Base-by-base conservation (phyloP, 257 asterid genomes). In the Sherardia arvensis region DNA sequence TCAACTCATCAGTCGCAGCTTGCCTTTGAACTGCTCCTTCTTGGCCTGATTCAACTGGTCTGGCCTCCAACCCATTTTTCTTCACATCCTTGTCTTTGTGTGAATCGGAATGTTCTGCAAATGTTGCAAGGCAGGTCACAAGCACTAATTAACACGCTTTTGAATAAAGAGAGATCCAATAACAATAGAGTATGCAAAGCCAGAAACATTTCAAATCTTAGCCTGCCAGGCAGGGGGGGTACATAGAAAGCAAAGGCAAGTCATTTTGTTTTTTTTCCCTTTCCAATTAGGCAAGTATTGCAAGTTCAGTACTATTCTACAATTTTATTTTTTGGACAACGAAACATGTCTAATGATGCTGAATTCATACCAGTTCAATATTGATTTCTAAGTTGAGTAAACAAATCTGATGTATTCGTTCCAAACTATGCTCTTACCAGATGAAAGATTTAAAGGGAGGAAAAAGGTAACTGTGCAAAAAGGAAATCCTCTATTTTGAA, bases 1-100 rank as follows among this genome's bases (percentile, higher is more conserved):
- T 92, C 73, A 92, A 70, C 73, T 92, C 89, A 64, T 92, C 99
- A 1, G 99, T 87, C 22, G 99, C 96, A 65, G 96, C 96, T 77
- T 83, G 97, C 78, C 99, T 89, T 66, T 87, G 86, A 57, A 59
- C 80, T 36, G 78, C 93, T 68, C 36, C 79, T 43, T 84, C 90
- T 60, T 76, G 67, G 61, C 60, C 86, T 27, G 91, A 61, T 73
- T 83, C 95, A 5, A 57, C 70, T 36, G 78, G 60, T 77, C 72
- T 84, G 48, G 85, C 45, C 71, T 74, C 91, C 60, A n/a, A 36
- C 34, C 81, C 78, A 62, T 45, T 67, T 36, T 71, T 86, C 57
- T 80, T 81, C 3, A 62, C 63, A 72, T 76, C 80, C 79, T 81
- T 82, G 28, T 78, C 88, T 81, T 84, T 87, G 87, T 78, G 25